Conservation (phyloP, 805 yeast species). For the Yamadazyma sp. region DNA sequence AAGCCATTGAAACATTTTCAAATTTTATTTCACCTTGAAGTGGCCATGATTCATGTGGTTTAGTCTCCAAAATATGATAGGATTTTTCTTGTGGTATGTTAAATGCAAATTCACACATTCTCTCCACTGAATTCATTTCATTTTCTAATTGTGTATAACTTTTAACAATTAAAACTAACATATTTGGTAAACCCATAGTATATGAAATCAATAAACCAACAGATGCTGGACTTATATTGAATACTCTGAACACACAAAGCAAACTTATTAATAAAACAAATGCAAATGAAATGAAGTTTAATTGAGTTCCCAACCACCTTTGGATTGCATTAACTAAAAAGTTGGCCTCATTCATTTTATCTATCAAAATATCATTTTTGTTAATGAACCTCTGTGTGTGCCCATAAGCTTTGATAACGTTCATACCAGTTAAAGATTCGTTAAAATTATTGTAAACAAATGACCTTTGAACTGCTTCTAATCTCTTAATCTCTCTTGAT, state of each 20-base stretch:
- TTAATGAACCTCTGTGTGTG: slow-evolving; percentile 21
- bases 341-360: slow-evolving; percentile 36
- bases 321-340: slow-evolving; percentile 35
- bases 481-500: slow-evolving; percentile 36
- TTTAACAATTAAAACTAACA: slow-evolving; percentile 31
- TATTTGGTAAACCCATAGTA: slow-evolving; percentile 33
- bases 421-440: slow-evolving; percentile 36
- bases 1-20: slow-evolving; percentile 48
- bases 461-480: slow-evolving; percentile 39
- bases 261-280: slow-evolving; percentile 29
- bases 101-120: slow-evolving; percentile 44
- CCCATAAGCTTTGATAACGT: slow-evolving; percentile 33
- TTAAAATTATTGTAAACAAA: slow-evolving; percentile 37
- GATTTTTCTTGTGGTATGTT: slow-evolving; percentile 69
- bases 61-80: slow-evolving; percentile 38
- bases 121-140: slow-evolving; percentile 40
- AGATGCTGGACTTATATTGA: slow-evolving; percentile 31
- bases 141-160: slow-evolving; percentile 36
- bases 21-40: slow-evolving; percentile 45
- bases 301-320: slow-evolving; percentile 34
- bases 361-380: slow-evolving; percentile 23
- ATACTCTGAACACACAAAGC: slow-evolving; percentile 33
- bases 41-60: slow-evolving; percentile 52
- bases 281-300: slow-evolving; percentile 28
- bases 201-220: slow-evolving; percentile 35